Evolutionary conservation across 495 filamentous ascomycete genomes (phyloP).

Genomic region (Penicillium maclennaniae): DNA sequence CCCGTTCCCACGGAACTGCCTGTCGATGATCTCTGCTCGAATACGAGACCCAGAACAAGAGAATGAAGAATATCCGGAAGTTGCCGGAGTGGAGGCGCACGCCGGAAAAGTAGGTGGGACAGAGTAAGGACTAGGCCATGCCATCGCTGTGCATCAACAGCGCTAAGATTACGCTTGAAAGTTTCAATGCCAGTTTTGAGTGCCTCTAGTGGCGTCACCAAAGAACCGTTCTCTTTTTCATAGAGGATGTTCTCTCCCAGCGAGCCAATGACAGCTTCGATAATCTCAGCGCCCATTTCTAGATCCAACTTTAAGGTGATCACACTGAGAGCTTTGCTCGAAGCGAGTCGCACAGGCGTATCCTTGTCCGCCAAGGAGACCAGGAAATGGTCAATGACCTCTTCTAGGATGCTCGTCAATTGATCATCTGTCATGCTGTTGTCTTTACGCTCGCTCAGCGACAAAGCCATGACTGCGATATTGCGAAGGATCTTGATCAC

Average conservation of each 20-base stretch:
- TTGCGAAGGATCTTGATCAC: constrained; percentile 79
- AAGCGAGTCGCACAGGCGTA: constrained; percentile 81
- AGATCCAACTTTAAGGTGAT: constrained; percentile 72
- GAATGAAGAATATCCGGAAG: constrained; percentile 67
- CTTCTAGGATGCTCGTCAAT: constrained; percentile 47
- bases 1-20: constrained; percentile 84
- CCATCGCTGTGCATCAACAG: constrained; percentile 79
- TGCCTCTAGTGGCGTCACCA: constrained; percentile 36
- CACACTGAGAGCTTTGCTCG: constrained; percentile 87
- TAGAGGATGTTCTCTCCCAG: constrained; percentile 76
- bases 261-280: constrained; percentile 74
- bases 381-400: constrained; percentile 70
- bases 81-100: constrained; percentile 62
- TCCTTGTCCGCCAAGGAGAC: constrained; percentile 70
- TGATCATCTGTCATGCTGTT: constrained; percentile 33
- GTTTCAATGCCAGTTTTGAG: constrained; percentile 25
- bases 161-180: constrained; percentile 58
- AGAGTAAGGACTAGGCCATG: constrained; percentile 87
- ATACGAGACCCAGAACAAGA: constrained; percentile 70
- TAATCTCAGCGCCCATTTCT: constrained; percentile 77
- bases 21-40: constrained; percentile 77
- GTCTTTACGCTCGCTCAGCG: constrained; percentile 39
- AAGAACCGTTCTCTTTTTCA: constrained; percentile 41
- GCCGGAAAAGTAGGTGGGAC: constrained; percentile 76
- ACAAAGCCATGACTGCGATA: constrained; percentile 59